phyloP scores from a whole-genome alignment of 2,329 filamentous ascomycete species.

The Clarireedia monteithiana region DNA sequence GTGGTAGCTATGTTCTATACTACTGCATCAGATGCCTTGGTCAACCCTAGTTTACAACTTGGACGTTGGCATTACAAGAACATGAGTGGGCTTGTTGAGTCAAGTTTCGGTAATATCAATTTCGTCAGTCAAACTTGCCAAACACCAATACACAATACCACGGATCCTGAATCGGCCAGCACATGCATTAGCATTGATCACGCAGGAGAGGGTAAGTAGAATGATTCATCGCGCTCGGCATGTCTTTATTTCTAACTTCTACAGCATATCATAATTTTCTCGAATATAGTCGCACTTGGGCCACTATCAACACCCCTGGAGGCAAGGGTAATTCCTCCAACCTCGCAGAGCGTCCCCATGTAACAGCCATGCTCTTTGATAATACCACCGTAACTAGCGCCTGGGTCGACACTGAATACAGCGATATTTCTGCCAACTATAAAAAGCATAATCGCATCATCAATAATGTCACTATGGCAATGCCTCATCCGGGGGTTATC shows the following conservation, averaged over 20 bases:
- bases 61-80: slow-evolving; percentile 41
- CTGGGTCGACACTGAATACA: slow-evolving; percentile 55
- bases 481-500: slow-evolving; percentile 66
- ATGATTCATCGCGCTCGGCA: no score
- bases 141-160: slow-evolving; percentile 44
- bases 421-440: slow-evolving; percentile 45
- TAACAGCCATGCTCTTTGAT: slow-evolving; percentile 57
- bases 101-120: slow-evolving; percentile 54
- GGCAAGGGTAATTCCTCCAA: slow-evolving; percentile 35
- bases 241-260: neutral
- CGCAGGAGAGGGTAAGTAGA: slow-evolving; percentile 48
- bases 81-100: slow-evolving; percentile 48
- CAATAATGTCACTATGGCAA: slow-evolving; percentile 70
- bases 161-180: slow-evolving; percentile 37
- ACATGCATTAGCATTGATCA: slow-evolving; percentile 65
- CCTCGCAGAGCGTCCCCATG: slow-evolving; percentile 45
- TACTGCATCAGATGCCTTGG: slow-evolving; percentile 66
- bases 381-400: slow-evolving; percentile 63
- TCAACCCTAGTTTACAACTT: slow-evolving; percentile 62
- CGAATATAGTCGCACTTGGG: slow-evolving; percentile 52
- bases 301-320: slow-evolving; percentile 33
- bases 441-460: slow-evolving; percentile 47
- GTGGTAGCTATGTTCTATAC: slow-evolving; percentile 66
- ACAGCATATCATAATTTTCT: slow-evolving; percentile 60
- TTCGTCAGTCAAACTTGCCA: slow-evolving; percentile 52